Conservation (phyloP, 768 basidiomycete genomes). For the Rubroboletus satanas region DNA sequence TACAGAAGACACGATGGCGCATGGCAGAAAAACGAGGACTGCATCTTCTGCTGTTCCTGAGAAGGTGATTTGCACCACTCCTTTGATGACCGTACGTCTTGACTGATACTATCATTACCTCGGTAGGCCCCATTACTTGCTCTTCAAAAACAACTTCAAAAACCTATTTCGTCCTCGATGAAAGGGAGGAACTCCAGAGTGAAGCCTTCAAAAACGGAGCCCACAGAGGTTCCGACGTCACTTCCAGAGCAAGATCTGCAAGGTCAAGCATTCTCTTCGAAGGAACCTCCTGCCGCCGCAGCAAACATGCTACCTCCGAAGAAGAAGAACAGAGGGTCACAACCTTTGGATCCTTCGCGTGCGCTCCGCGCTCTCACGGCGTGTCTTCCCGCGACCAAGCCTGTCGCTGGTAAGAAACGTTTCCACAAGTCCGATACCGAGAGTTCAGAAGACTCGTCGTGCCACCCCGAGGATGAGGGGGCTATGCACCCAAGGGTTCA, state of each 20-base stretch:
- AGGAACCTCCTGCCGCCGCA: constrained; percentile 4
- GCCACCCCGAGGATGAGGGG: constrained; percentile 28
- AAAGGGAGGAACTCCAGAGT: constrained; percentile 11
- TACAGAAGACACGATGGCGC: neutral
- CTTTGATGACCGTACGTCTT: neutral
- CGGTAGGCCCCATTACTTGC: neutral
- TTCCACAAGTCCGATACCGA: constrained; percentile 25
- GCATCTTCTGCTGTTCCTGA: neutral
- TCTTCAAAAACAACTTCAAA: constrained; percentile 7
- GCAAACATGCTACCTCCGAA: constrained; percentile 5
- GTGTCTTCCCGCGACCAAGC: constrained; percentile 3
- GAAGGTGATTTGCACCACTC: constrained; percentile 15
- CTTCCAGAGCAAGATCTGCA: constrained; percentile 50
- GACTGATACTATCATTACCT: neutral
- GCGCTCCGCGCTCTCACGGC: constrained; percentile 1
- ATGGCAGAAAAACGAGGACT: constrained; percentile 5
- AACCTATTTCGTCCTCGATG: constrained; percentile 3
- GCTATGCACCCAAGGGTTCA: constrained; percentile 10
- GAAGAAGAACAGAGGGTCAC: constrained; percentile 1
- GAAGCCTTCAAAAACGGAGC: constrained; percentile 25
- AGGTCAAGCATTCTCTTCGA: constrained; percentile 5
- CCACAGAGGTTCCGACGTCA: constrained; percentile 52
- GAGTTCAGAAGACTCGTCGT: constrained; percentile 15
- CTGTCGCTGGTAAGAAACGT: constrained; percentile 20
- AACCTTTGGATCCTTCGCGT: constrained; percentile 1